These are phyloP conservation scores for Xylaria sp. DNA, from an alignment of 2,329 filamentous ascomycete species.

Conservation along the genomic window DNA sequence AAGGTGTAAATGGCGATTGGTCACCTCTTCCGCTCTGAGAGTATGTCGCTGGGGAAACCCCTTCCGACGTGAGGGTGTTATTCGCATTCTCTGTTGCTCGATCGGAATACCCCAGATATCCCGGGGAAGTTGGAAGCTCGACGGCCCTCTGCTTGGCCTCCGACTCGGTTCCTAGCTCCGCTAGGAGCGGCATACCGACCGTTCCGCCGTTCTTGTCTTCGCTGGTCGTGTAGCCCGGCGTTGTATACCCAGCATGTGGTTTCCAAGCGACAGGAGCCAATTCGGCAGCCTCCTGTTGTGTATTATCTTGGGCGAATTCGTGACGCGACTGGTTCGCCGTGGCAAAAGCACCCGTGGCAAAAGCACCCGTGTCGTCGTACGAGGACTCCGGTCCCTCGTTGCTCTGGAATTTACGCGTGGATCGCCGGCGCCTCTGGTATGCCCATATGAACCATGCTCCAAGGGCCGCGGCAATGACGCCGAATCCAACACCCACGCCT, in stretches of 20 bases:
- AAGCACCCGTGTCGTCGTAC: neutral
- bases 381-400: slow-evolving; percentile 9
- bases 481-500: slow-evolving; percentile 52
- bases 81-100: neutral
- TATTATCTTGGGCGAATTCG: slow-evolving; percentile 43
- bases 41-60: slow-evolving; percentile 17
- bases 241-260: slow-evolving; percentile 13
- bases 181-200: slow-evolving; percentile 39
- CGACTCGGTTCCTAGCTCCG: slow-evolving; percentile 37
- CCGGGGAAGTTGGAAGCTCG: slow-evolving; percentile 36
- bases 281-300: slow-evolving; percentile 40
- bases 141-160: slow-evolving; percentile 22
- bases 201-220: slow-evolving; percentile 24
- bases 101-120: slow-evolving; percentile 26
- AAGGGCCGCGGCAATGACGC: slow-evolving; percentile 39
- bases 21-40: slow-evolving; percentile 22
- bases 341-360: neutral
- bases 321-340: neutral
- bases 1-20: slow-evolving; percentile 19
- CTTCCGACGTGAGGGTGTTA: slow-evolving; percentile 10
- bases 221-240: slow-evolving; percentile 21
- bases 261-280: slow-evolving; percentile 37
- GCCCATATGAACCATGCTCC: slow-evolving; percentile 46
- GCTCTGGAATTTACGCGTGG: slow-evolving; percentile 22
- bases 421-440: slow-evolving; percentile 43